A percentile compares a stretch with the other conserved stretches of the same genome.
These are phyloP conservation scores for Spizellomyces sp. DNA, from an alignment of 192 early-diverging fungal genomes.

Conservation along the genomic window DNA sequence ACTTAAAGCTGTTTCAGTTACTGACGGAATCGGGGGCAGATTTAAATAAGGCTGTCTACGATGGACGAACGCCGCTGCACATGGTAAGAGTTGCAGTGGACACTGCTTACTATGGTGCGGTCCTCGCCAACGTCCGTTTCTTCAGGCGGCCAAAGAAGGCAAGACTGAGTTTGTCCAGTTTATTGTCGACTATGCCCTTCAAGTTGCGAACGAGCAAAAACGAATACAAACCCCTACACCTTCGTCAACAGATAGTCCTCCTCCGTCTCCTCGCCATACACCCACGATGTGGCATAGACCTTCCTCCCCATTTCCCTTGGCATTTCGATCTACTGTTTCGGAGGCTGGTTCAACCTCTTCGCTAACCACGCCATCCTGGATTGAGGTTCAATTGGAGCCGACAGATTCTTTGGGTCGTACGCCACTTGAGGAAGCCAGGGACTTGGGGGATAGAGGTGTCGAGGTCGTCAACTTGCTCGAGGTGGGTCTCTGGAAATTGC, in stretches of 20 bases:
- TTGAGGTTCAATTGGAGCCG: conserved; percentile 33
- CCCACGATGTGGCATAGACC: conserved; percentile 11
- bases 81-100: conserved; percentile 39
- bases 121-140: not conserved
- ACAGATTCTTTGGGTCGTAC: conserved; percentile 40
- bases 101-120: not conserved
- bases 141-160: conserved; percentile 8
- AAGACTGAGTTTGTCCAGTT: conserved; percentile 11
- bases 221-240: not conserved
- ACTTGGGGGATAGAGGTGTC: conserved; percentile 5
- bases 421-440: conserved; percentile 30
- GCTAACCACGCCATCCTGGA: conserved; percentile 15
- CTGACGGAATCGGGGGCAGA: conserved; percentile 67
- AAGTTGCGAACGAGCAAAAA: conserved; percentile 1
- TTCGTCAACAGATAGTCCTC: not conserved
- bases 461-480: conserved; percentile 19
- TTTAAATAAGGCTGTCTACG: conserved; percentile 62
- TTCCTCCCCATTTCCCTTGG: conserved; percentile 3
- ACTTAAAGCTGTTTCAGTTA: conserved; percentile 54
- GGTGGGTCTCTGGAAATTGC: conserved; percentile 7
- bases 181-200: conserved; percentile 19
- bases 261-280: not conserved
- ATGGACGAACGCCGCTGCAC: conserved; percentile 71
- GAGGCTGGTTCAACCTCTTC: not conserved
- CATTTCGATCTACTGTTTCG: not conserved